Evolutionary conservation across 495 filamentous ascomycete species (phyloP).

Genomic region (Aspergillus coremiiformis): DNA sequence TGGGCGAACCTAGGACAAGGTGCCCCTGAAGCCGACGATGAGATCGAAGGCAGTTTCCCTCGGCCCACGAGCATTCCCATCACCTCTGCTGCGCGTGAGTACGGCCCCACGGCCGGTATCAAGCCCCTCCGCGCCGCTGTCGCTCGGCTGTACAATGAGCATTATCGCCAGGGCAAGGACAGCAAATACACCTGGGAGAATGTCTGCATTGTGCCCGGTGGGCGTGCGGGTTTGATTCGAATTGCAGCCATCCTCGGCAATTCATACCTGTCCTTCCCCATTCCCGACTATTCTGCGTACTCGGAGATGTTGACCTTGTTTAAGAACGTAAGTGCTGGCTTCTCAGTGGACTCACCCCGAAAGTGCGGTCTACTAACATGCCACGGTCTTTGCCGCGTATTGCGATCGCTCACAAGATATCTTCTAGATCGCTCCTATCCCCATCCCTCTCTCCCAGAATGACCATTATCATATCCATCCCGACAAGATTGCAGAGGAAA

Average conservation of each 20-base stretch:
- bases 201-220: slow-evolving; percentile 95
- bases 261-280: slow-evolving; percentile 83
- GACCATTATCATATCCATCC: slow-evolving; percentile 89
- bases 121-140: slow-evolving; percentile 83
- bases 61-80: slow-evolving; percentile 80
- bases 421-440: slow-evolving; percentile 77
- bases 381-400: neutral
- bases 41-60: slow-evolving; percentile 81
- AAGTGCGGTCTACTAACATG: no score
- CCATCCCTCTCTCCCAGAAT: slow-evolving; percentile 71
- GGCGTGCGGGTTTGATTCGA: slow-evolving; percentile 83
- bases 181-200: slow-evolving; percentile 98
- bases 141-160: slow-evolving; percentile 86
- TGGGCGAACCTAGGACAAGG: slow-evolving; percentile 97
- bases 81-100: slow-evolving; percentile 69
- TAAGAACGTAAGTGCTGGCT: slow-evolving; percentile 55
- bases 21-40: slow-evolving; percentile 89
- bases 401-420: slow-evolving; percentile 2
- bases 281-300: slow-evolving; percentile 74
- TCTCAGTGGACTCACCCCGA: no score
- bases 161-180: slow-evolving; percentile 80
- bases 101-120: slow-evolving; percentile 91
- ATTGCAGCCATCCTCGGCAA: slow-evolving; percentile 93
- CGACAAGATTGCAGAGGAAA: slow-evolving; percentile 85
- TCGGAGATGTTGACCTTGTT: slow-evolving; percentile 95